Percentiles rank a stretch among this genome's conserved stretches.
These are phyloP conservation scores for Stachybotrys chartarum DNA, from an alignment of 2,329 filamentous ascomycete genomes.

Conservation along the genomic window DNA sequence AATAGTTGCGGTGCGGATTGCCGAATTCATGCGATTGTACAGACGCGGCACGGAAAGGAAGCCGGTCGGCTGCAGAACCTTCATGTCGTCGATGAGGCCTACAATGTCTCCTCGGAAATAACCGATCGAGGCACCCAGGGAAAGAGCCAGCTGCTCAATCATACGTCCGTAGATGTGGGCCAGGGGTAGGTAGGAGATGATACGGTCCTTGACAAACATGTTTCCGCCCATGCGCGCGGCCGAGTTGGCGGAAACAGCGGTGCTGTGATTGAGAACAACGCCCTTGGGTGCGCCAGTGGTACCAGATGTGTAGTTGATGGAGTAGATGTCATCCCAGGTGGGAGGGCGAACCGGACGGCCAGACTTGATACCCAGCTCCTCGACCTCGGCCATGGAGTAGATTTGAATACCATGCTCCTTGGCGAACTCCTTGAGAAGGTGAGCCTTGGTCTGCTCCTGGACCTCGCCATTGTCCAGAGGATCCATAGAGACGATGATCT, in stretches of 20 bases:
- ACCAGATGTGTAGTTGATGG: conserved; percentile 86
- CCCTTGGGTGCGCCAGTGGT: conserved; percentile 80
- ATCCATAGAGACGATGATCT: conserved; percentile 84
- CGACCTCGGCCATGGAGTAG: conserved; percentile 72
- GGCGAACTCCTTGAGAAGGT: conserved; percentile 70
- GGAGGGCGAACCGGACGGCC: conserved; percentile 67
- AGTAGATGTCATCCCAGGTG: conserved; percentile 67
- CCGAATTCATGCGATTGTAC: conserved; percentile 83
- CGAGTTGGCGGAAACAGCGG: conserved; percentile 67
- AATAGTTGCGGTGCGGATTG: conserved; percentile 71
- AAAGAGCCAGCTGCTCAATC: conserved; percentile 67
- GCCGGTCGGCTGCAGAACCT: conserved; percentile 72
- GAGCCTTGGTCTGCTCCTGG: conserved; percentile 69
- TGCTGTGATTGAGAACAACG: conserved; percentile 74
- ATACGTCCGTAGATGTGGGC: conserved; percentile 92
- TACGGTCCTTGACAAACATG: conserved; percentile 47
- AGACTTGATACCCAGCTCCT: conserved; percentile 67
- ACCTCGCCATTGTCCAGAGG: conserved; percentile 73
- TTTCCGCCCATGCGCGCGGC: conserved; percentile 49
- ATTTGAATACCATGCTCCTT: conserved; percentile 68
- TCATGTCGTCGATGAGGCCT: conserved; percentile 84
- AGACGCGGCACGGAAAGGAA: conserved; percentile 88
- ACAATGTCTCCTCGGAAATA: conserved; percentile 92
- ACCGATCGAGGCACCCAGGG: conserved; percentile 68
- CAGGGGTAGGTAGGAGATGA: conserved; percentile 83